Conservation (phyloP, 208 protist genomes). For the Leishmania arabica region DNA sequence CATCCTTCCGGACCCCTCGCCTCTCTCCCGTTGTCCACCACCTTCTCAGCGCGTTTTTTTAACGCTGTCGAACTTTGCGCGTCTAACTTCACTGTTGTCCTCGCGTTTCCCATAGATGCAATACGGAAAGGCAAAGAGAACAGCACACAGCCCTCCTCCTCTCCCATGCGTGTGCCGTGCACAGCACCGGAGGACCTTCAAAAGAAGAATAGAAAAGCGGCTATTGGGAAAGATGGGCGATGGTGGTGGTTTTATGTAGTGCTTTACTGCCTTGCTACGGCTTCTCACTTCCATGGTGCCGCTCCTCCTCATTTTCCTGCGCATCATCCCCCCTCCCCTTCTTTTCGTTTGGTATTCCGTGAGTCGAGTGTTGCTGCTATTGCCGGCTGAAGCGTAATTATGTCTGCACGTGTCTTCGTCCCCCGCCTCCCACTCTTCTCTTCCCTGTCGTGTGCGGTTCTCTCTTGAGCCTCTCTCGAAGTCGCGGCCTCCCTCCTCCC, state of each 20-base stretch:
- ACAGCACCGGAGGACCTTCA: neutral
- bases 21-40: neutral
- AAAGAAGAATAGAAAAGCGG: neutral
- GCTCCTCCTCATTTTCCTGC: neutral
- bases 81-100: neutral
- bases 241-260: neutral
- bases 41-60: neutral
- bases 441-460: neutral
- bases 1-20: neutral
- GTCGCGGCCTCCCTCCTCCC: neutral
- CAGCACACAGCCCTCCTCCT: neutral
- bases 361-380: neutral
- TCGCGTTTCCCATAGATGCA: neutral
- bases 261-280: neutral
- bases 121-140: neutral
- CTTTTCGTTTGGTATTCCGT: neutral
- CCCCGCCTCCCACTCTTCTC: neutral
- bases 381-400: constrained; percentile 1
- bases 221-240: neutral
- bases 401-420: neutral
- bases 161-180: neutral
- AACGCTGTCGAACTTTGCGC: neutral
- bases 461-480: neutral
- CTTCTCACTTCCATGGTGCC: neutral
- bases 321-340: neutral